Percentiles rank a stretch among this genome's conserved stretches.
phyloP scores from a whole-genome alignment of 495 filamentous ascomycete species.

The Cercophora newfieldiana region DNA sequence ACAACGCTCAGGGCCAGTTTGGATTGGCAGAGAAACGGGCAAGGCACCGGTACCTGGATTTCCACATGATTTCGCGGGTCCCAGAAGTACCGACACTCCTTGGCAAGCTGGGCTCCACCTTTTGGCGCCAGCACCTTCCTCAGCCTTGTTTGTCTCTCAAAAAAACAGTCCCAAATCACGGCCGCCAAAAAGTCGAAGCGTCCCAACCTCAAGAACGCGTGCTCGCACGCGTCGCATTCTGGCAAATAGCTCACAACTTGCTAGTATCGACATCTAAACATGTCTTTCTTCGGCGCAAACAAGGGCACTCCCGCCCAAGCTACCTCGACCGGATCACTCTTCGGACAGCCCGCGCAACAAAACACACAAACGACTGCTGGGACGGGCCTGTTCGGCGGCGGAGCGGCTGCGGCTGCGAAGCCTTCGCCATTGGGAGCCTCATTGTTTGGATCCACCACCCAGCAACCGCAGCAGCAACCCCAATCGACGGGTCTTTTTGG shows the following conservation, averaged over 20 bases:
- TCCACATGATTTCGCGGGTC: not conserved
- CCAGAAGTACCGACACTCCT: not conserved
- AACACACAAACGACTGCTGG: conserved; percentile 9
- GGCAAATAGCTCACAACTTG: not conserved
- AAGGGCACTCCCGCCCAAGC: conserved; percentile 8
- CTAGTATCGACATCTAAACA: conserved; percentile 6
- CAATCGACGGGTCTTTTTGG: conserved; percentile 3
- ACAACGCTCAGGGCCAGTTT: not conserved
- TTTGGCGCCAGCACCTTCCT: not conserved
- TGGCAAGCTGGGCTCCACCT: conserved; percentile 4
- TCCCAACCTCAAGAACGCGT: conserved; percentile 12
- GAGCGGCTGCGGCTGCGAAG: conserved; percentile 23
- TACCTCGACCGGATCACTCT: conserved; percentile 13
- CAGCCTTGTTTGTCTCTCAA: conserved; percentile 4
- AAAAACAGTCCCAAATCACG: conserved; percentile 15
- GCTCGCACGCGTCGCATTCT: conserved; percentile 9
- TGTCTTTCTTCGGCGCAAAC: conserved; percentile 24
- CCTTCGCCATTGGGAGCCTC: conserved; percentile 26
- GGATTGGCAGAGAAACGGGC: conserved; percentile 2
- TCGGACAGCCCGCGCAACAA: conserved; percentile 14
- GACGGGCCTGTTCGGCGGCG: conserved; percentile 23
- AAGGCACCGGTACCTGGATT: conserved; percentile 8
- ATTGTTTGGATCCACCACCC: conserved; percentile 6
- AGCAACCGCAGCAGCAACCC: conserved; percentile 18
- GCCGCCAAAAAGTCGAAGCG: conserved; percentile 10